A percentile compares a stretch with the other conserved stretches of the same genome.
Conservation (phyloP, 768 basidiomycete genomes). For the Boletus vinaceobasis region DNA sequence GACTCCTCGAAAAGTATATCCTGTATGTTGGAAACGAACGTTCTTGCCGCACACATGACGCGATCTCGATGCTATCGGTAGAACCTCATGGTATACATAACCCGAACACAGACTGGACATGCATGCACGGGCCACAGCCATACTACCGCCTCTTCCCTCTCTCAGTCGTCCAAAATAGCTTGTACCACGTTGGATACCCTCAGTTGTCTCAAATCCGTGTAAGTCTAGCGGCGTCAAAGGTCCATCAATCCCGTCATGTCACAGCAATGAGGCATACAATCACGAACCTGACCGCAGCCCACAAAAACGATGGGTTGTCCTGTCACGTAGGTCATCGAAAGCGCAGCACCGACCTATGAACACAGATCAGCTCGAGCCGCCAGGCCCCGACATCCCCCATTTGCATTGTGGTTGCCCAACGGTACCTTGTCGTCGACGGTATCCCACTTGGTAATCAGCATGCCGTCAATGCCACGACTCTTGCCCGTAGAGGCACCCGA, state of each 20-base stretch:
- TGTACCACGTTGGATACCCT: constrained; percentile 91
- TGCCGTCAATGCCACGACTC: constrained; percentile 94
- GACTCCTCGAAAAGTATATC: not conserved
- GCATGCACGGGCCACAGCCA: not conserved
- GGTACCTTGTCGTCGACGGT: constrained; percentile 93
- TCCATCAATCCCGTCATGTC: constrained; percentile 9
- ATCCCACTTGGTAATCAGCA: constrained; percentile 99
- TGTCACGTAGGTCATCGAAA: constrained; percentile 99
- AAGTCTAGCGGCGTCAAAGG: constrained; percentile 56
- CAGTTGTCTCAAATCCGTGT: constrained; percentile 91
- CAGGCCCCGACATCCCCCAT: not conserved
- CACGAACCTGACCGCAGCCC: constrained; percentile 88
- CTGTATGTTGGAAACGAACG: not conserved
- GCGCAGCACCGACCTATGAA: constrained; percentile 87
- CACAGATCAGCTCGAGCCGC: constrained; percentile 1
- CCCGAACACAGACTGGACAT: not conserved
- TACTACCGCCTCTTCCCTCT: too few species aligned
- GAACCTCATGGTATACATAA: not conserved
- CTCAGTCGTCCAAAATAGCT: constrained; percentile 78
- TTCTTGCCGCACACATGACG: not conserved
- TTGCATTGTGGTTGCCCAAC: constrained; percentile 15
- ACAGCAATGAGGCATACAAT: not conserved
- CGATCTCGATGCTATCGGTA: not conserved
- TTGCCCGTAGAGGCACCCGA: constrained; percentile 65
- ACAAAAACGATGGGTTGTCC: constrained; percentile 98